Evolutionary conservation across 2,329 filamentous ascomycete genomes (phyloP).

Genomic region (Albophoma yamanashiensis): DNA sequence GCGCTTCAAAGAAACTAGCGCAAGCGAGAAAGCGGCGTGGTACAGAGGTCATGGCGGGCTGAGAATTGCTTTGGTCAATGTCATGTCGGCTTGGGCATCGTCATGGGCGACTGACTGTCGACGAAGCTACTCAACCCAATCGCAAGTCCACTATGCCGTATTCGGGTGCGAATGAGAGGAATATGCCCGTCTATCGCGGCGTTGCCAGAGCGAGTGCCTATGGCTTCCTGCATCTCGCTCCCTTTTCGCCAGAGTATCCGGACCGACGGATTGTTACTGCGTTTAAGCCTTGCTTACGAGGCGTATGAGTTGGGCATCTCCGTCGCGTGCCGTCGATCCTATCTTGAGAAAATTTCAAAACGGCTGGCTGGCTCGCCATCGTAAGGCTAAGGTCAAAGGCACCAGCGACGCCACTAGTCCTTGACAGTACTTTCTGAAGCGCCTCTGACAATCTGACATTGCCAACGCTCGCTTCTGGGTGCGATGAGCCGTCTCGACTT

Average conservation of each 20-base stretch:
- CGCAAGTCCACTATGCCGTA: too few relatives aligned
- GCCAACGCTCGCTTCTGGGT: too few relatives aligned
- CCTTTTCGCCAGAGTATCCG: not conserved
- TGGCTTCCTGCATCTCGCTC: not conserved
- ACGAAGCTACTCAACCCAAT: not conserved
- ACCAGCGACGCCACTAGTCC: too few relatives aligned
- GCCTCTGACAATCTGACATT: too few relatives aligned
- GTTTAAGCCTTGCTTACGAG: not conserved
- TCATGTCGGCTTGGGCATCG: not conserved
- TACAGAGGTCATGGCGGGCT: not conserved
- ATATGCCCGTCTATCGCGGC: not conserved
- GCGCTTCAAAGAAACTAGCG: not conserved
- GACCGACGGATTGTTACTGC: not conserved
- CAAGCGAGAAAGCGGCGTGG: not conserved
- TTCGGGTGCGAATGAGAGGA: not conserved
- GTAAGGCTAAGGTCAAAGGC: too few relatives aligned
- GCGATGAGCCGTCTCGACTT: too few relatives aligned
- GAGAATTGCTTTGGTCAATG: not conserved
- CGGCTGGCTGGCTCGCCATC: too few relatives aligned
- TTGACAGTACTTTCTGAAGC: too few relatives aligned
- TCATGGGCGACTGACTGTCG: not conserved
- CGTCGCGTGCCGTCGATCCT: too few relatives aligned
- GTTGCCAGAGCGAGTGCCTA: not conserved
- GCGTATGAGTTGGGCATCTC: not conserved
- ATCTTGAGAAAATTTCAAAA: too few relatives aligned